Percentiles rank a stretch among this genome's conserved stretches.
phyloP scores from a whole-genome alignment of 176 grass and related monocot genomes.

The Canna indica region DNA sequence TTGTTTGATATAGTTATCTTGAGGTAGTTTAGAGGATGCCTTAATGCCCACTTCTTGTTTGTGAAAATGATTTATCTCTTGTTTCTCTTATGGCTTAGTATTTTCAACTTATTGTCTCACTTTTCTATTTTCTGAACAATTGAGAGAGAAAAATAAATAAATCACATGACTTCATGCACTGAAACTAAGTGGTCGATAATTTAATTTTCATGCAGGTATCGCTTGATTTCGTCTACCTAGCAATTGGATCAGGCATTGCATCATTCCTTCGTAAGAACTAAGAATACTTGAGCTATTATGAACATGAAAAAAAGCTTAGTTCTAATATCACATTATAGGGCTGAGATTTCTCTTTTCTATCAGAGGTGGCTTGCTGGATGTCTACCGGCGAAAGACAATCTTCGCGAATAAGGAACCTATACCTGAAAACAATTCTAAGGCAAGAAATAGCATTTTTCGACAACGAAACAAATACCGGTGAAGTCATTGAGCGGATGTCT shows the following conservation, averaged over 20 bases:
- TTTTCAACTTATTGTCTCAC: neutral
- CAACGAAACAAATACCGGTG: constrained; percentile 83
- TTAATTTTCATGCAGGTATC: constrained; percentile 28
- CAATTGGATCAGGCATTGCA: constrained; percentile 52
- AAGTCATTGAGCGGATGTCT: constrained; percentile 92
- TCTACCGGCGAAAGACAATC: constrained; percentile 92
- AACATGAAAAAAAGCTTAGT: neutral
- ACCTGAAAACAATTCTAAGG: constrained; percentile 82
- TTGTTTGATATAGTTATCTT: neutral
- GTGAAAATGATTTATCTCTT: neutral
- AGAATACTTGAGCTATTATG: neutral
- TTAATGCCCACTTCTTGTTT: no score
- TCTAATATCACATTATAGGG: neutral
- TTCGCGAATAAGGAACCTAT: constrained; percentile 80
- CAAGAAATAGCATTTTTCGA: constrained; percentile 99
- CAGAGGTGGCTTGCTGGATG: constrained; percentile 99
- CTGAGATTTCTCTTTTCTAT: neutral
- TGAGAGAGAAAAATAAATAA: neutral
- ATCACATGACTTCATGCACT: neutral
- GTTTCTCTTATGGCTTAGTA: neutral
- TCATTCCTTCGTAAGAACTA: constrained; percentile 75
- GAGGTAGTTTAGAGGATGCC: neutral
- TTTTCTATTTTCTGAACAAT: neutral
- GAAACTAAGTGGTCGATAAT: neutral
- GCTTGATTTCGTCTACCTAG: constrained; percentile 78